phyloP scores from a whole-genome alignment of 2,329 filamentous ascomycete genomes.

The Exophiala viscosa region DNA sequence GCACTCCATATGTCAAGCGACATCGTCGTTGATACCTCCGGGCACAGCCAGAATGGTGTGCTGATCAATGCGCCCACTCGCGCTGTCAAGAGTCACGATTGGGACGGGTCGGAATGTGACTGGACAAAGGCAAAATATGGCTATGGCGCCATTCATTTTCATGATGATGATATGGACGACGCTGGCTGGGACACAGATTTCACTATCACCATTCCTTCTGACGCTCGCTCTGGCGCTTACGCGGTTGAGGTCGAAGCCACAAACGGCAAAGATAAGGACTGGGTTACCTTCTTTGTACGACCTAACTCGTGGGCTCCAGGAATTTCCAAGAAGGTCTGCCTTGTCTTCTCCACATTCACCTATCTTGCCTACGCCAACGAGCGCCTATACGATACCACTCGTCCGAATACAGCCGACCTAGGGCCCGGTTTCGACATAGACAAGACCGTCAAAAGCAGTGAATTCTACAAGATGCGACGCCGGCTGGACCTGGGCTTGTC shows the following conservation, averaged over 20 bases:
- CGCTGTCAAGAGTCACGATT: slow-evolving; percentile 34
- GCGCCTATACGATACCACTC: slow-evolving; percentile 34
- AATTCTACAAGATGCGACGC: slow-evolving; percentile 28
- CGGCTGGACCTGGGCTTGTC: slow-evolving; percentile 37
- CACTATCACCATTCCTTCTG: slow-evolving; percentile 25
- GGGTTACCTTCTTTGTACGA: slow-evolving; percentile 36
- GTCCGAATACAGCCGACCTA: slow-evolving; percentile 18
- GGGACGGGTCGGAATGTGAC: slow-evolving; percentile 31
- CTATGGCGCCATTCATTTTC: slow-evolving; percentile 39
- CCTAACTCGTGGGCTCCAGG: slow-evolving; percentile 19
- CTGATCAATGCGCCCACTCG: slow-evolving; percentile 35
- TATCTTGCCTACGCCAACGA: slow-evolving; percentile 41
- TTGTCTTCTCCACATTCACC: slow-evolving; percentile 37
- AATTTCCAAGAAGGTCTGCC: slow-evolving; percentile 23
- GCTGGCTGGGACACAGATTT: slow-evolving; percentile 36
- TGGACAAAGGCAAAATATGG: slow-evolving; percentile 36
- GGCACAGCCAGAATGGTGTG: slow-evolving; percentile 27
- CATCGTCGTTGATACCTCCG: slow-evolving; percentile 31
- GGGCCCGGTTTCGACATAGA: slow-evolving; percentile 13
- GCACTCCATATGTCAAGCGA: slow-evolving; percentile 13
- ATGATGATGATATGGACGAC: slow-evolving; percentile 39
- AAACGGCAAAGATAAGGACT: slow-evolving; percentile 27
- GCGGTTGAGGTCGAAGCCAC: slow-evolving; percentile 28
- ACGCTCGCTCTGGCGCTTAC: slow-evolving; percentile 30
- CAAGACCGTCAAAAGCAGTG: slow-evolving; percentile 9